phyloP scores from a whole-genome alignment of 208 protist genomes.

The Acanthamoeba lenticulata region DNA sequence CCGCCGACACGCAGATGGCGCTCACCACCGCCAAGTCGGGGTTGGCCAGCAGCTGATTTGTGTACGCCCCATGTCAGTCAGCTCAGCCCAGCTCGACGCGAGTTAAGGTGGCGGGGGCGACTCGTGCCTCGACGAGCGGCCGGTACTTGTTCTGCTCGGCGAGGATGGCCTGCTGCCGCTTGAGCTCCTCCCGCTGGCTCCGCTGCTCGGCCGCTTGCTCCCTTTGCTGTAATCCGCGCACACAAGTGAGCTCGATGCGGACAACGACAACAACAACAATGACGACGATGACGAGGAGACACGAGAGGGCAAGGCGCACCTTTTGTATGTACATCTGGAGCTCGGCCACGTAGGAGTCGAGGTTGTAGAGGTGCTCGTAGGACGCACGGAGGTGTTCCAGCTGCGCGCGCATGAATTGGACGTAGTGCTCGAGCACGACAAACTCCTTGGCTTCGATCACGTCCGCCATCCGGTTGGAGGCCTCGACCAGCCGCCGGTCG shows the following conservation, averaged over 20 bases:
- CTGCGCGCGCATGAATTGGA: constrained; percentile 1
- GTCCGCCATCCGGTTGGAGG: constrained; percentile 24
- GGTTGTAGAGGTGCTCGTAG: constrained; percentile 42
- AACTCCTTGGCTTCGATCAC: constrained; percentile 37
- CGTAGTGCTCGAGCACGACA: neutral
- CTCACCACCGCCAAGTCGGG: constrained; percentile 39
- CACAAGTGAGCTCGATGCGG: neutral
- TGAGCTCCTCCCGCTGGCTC: neutral
- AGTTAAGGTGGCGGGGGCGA: neutral
- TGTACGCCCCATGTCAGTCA: neutral
- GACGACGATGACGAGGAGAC: neutral
- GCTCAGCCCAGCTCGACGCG: no score
- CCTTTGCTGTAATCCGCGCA: neutral
- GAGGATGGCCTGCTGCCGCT: neutral
- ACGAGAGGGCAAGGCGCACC: neutral
- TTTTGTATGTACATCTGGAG: constrained; percentile 29
- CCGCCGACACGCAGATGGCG: constrained; percentile 29
- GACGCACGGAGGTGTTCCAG: neutral
- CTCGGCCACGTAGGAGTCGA: constrained; percentile 21
- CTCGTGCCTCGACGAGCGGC: constrained; percentile 37
- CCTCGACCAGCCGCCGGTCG: constrained; percentile 14
- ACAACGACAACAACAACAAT: neutral
- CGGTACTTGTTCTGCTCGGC: constrained; percentile 48
- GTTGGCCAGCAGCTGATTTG: neutral
- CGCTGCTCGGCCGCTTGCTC: neutral